phyloP scores from a whole-genome alignment of 2,329 filamentous ascomycete genomes.

The Proliferodiscus dingleyae region DNA sequence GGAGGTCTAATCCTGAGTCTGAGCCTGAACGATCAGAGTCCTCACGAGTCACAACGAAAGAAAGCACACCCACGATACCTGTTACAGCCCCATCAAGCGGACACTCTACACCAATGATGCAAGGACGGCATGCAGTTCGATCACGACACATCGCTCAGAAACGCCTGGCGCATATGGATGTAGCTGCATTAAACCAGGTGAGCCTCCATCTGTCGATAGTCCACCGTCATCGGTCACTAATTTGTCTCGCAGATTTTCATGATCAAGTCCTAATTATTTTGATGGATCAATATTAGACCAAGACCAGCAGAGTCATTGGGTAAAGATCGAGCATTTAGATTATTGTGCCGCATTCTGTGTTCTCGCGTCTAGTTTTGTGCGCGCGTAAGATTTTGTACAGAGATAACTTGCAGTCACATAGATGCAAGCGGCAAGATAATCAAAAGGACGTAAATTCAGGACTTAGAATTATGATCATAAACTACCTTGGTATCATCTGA shows the following conservation, averaged over 20 bases:
- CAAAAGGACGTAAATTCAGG: too few relatives aligned
- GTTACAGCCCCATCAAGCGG: conserved; percentile 37
- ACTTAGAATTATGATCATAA: too few relatives aligned
- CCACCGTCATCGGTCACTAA: neutral
- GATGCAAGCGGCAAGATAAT: too few relatives aligned
- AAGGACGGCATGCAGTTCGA: conserved; percentile 66
- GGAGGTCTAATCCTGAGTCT: too few relatives aligned
- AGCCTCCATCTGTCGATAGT: conserved; percentile 30
- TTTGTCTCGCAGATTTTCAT: neutral
- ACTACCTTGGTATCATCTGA: too few relatives aligned
- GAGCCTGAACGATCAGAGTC: conserved; percentile 23
- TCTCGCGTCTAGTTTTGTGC: too few relatives aligned
- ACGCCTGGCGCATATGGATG: conserved; percentile 74
- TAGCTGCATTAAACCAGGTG: conserved; percentile 81
- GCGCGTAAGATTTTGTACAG: too few relatives aligned
- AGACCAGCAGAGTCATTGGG: too few relatives aligned
- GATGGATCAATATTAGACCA: too few relatives aligned
- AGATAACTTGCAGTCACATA: too few relatives aligned
- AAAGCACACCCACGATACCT: conserved; percentile 26
- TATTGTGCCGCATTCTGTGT: too few relatives aligned
- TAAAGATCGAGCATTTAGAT: too few relatives aligned
- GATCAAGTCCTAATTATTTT: neutral
- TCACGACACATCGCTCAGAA: conserved; percentile 86
- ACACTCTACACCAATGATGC: conserved; percentile 42
- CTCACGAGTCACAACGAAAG: conserved; percentile 16